These are phyloP conservation scores for Volutella citrinella DNA, from an alignment of 2,329 filamentous ascomycete genomes.

Conservation along the genomic window DNA sequence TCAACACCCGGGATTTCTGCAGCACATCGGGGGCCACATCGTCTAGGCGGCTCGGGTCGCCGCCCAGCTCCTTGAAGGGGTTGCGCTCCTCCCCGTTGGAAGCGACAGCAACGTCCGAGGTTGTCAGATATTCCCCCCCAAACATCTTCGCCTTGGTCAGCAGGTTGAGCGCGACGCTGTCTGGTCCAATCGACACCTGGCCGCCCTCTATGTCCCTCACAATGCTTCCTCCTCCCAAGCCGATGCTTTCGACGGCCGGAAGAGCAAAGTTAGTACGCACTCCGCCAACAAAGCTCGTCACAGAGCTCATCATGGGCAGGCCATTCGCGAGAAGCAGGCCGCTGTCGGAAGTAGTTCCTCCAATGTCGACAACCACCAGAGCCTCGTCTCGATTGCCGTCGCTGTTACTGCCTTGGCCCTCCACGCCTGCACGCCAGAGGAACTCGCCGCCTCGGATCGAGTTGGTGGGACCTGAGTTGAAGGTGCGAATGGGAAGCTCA, in stretches of 20 bases:
- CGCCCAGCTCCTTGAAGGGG: conserved; percentile 3
- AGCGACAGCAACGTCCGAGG: conserved; percentile 44
- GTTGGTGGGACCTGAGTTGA: conserved; percentile 48
- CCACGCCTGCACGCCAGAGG: conserved; percentile 34
- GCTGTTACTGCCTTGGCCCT: conserved; percentile 22
- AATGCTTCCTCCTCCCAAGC: conserved; percentile 39
- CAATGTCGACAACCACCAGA: conserved; percentile 48
- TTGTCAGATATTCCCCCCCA: conserved; percentile 43
- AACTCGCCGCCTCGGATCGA: conserved; percentile 50
- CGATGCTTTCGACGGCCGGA: conserved; percentile 11
- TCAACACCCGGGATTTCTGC: neutral
- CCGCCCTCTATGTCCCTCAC: conserved; percentile 28
- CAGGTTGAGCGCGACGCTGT: conserved; percentile 49
- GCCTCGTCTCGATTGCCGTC: conserved; percentile 2
- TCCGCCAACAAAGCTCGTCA: conserved; percentile 5
- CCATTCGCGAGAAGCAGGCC: conserved; percentile 39
- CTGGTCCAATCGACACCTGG: conserved; percentile 43
- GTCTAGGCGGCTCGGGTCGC: conserved; percentile 1
- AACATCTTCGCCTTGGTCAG: conserved; percentile 45
- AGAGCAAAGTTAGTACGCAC: conserved; percentile 12
- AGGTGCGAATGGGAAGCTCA: conserved; percentile 45
- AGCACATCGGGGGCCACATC: conserved; percentile 26
- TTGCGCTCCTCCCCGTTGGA: conserved; percentile 36
- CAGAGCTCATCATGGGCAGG: conserved; percentile 6
- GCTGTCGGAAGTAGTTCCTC: conserved; percentile 52